Conservation (phyloP, 2,329 filamentous ascomycete species). For the Dichotomopilus funicola region DNA sequence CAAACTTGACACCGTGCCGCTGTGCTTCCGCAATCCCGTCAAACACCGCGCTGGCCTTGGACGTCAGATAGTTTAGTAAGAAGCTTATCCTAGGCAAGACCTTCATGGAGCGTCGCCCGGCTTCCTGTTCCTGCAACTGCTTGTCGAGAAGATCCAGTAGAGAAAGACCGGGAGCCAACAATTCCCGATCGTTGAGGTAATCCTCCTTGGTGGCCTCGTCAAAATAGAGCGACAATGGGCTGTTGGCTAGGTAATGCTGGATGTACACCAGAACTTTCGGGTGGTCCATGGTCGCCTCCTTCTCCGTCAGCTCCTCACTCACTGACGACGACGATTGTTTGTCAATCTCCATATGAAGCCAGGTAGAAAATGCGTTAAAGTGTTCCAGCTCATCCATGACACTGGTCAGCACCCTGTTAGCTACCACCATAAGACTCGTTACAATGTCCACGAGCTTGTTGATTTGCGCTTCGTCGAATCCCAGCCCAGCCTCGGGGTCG, state of each 20-base stretch:
- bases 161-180: conserved; percentile 38
- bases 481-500: conserved; percentile 57
- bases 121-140: conserved; percentile 42
- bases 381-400: conserved; percentile 71
- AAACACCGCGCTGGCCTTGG: conserved; percentile 57
- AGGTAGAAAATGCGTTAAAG: conserved; percentile 72
- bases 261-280: conserved; percentile 72
- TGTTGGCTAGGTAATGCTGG: conserved; percentile 59
- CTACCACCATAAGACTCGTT: conserved; percentile 67
- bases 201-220: conserved; percentile 44
- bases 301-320: conserved; percentile 67
- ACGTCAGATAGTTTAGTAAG: conserved; percentile 51
- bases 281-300: conserved; percentile 69
- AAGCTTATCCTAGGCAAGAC: conserved; percentile 57
- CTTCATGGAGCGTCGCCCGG: conserved; percentile 40
- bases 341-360: conserved; percentile 80
- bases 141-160: conserved; percentile 44
- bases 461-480: conserved; percentile 58
- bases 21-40: conserved; percentile 63
- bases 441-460: conserved; percentile 63
- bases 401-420: conserved; percentile 64
- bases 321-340: conserved; percentile 59
- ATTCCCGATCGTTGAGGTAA: conserved; percentile 40
- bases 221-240: conserved; percentile 59
- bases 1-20: conserved; percentile 61